Evolutionary conservation across 2,329 filamentous ascomycete genomes (phyloP).

Genomic region (Aureobasidium subglaciale): DNA sequence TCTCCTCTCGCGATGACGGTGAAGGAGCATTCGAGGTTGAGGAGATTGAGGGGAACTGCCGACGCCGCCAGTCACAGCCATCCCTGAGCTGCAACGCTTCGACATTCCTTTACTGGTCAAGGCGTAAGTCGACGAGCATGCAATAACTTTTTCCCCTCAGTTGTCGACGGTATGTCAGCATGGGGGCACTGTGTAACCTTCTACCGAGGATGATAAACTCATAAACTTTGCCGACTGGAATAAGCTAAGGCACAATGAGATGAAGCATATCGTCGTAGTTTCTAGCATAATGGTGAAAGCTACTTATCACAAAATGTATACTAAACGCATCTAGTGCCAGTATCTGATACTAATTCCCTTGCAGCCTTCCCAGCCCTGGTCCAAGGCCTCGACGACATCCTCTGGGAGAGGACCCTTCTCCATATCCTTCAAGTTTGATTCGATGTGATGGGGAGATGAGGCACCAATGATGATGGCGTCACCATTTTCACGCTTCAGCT

Average conservation of each 20-base stretch:
- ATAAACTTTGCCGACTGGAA: no score
- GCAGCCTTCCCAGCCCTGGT: slow-evolving; percentile 32
- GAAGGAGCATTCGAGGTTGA: background rate
- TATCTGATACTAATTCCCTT: slow-evolving; percentile 27
- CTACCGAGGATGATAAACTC: no score
- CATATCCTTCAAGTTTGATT: slow-evolving; percentile 32
- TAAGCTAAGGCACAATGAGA: no score
- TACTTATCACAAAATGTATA: background rate
- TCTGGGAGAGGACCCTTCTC: slow-evolving; percentile 36
- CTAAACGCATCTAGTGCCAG: slow-evolving; percentile 24
- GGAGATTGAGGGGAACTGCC: background rate
- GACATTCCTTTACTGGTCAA: background rate
- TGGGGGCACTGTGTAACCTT: no score
- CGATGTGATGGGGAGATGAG: slow-evolving; percentile 31
- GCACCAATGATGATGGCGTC: slow-evolving; percentile 38
- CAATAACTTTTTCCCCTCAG: background rate
- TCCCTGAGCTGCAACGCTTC: background rate
- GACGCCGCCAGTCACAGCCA: background rate
- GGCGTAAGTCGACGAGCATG: background rate
- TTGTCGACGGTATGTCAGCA: no score
- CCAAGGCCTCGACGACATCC: slow-evolving; percentile 33
- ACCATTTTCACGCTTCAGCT: slow-evolving; percentile 26
- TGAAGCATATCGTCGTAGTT: background rate
- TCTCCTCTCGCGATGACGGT: slow-evolving; percentile 9
- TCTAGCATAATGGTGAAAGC: no score